Conservation (phyloP, 805 yeast species). For the Komagataella phaffii region DNA sequence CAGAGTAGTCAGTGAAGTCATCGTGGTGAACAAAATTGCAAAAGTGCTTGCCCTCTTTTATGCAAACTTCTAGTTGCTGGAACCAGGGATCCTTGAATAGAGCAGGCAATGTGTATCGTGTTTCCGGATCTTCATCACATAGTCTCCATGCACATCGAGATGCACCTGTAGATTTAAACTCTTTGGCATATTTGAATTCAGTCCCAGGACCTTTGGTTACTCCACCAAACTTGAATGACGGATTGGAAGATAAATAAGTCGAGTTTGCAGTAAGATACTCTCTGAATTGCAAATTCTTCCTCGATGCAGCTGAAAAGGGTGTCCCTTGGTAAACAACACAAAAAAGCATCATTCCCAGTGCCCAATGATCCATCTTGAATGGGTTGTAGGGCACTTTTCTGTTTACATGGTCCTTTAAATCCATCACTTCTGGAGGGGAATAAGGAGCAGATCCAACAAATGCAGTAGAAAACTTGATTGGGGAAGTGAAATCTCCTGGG, state of each 20-base stretch:
- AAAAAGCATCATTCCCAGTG: constrained; percentile 58
- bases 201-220: constrained; percentile 48
- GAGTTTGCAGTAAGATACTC: constrained; percentile 33
- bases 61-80: constrained; percentile 46
- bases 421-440: constrained; percentile 70
- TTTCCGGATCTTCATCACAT: constrained; percentile 45
- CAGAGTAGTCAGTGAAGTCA: not conserved
- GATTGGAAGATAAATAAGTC: constrained; percentile 18
- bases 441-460: constrained; percentile 80
- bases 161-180: constrained; percentile 44
- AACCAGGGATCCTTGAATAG: constrained; percentile 62
- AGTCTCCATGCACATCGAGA: constrained; percentile 72
- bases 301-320: constrained; percentile 46
- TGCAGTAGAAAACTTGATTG: constrained; percentile 25
- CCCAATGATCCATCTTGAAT: constrained; percentile 64
- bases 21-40: constrained; percentile 9
- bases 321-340: constrained; percentile 43
- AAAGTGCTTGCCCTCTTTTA: constrained; percentile 27
- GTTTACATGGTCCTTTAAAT: constrained; percentile 23
- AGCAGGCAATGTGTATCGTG: constrained; percentile 45
- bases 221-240: constrained; percentile 34
- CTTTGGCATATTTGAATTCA: constrained; percentile 59
- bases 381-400: constrained; percentile 37
- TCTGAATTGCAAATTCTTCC: constrained; percentile 35
- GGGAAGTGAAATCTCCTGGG: constrained; percentile 37